A percentile compares a stretch with the other conserved stretches of the same genome.
These are phyloP conservation scores for Melanomma pulvis-pyrius DNA, from an alignment of 495 filamentous ascomycete species.

Conservation along the genomic window DNA sequence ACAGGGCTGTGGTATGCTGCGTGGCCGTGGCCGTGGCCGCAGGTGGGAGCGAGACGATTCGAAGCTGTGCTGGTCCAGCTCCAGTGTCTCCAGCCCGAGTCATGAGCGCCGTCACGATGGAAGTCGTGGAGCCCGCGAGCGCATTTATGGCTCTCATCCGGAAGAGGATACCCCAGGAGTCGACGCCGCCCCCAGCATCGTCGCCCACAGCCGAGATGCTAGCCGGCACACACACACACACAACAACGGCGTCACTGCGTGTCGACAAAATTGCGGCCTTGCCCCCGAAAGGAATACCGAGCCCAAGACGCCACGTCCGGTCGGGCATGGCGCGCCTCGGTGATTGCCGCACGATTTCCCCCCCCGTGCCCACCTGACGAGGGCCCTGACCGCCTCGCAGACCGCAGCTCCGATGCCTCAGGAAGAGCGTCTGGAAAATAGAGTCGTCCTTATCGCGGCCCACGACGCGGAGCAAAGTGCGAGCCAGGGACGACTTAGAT, in stretches of 20 bases:
- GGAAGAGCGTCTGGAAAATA: background rate
- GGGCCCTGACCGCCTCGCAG: background rate
- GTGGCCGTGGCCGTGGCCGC: background rate
- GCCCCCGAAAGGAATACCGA: slow-evolving; percentile 8
- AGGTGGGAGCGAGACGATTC: no score
- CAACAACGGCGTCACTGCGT: no score
- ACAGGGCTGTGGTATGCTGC: background rate
- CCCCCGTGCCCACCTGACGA: slow-evolving; percentile 6
- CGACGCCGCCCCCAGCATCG: slow-evolving; percentile 9
- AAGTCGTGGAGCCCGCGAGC: background rate
- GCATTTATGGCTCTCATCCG: slow-evolving; percentile 5
- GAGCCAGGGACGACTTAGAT: background rate
- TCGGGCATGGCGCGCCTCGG: background rate
- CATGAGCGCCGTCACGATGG: background rate
- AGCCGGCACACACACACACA: slow-evolving; percentile 33
- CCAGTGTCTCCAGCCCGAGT: background rate
- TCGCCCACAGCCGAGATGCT: slow-evolving; percentile 24
- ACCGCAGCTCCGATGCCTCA: background rate
- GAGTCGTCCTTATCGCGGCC: background rate
- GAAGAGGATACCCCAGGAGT: slow-evolving; percentile 20
- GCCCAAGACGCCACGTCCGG: background rate
- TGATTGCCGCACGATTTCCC: slow-evolving; percentile 1
- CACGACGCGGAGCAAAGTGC: background rate
- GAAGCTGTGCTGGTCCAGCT: background rate
- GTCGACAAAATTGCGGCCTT: slow-evolving; percentile 31